Conservation (phyloP, 441 rosid species). For the Gossypium aridum region DNA sequence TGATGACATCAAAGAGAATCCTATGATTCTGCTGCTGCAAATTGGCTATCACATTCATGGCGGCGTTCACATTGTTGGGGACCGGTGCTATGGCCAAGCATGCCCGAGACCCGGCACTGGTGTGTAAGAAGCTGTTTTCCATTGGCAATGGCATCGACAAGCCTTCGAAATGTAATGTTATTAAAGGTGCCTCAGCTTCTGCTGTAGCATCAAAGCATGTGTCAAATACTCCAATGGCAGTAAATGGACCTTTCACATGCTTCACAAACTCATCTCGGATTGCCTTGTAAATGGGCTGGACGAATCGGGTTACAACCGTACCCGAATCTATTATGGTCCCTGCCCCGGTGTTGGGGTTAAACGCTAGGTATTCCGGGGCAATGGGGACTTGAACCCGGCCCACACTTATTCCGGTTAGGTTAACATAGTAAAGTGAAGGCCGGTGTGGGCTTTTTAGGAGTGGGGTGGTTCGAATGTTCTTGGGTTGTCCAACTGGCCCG, state of each 20-base stretch:
- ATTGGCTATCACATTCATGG: conserved; percentile 76
- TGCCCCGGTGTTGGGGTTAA: conserved; percentile 63
- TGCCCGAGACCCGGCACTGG: conserved; percentile 62
- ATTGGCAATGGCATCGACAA: conserved; percentile 54
- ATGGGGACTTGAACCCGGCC: conserved; percentile 48
- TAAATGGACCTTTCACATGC: conserved; percentile 55
- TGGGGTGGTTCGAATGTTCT: conserved; percentile 51
- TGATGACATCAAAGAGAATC: conserved; percentile 62
- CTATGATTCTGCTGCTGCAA: conserved; percentile 88
- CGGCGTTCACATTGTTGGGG: conserved; percentile 62
- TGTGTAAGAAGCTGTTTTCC: conserved; percentile 82
- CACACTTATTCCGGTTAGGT: conserved; percentile 71
- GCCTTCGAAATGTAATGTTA: conserved; percentile 54
- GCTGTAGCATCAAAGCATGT: conserved; percentile 60
- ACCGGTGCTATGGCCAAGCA: conserved; percentile 80
- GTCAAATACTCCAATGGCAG: conserved; percentile 74
- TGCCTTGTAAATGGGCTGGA: conserved; percentile 49
- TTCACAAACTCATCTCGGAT: conserved; percentile 71
- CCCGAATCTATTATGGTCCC: conserved; percentile 88
- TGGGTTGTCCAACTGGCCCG: conserved; percentile 75
- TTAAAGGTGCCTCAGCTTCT: conserved; percentile 36
- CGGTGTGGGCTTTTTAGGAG: conserved; percentile 67
- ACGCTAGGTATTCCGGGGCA: conserved; percentile 31
- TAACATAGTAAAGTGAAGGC: conserved; percentile 78
- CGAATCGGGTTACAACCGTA: conserved; percentile 72